Percentiles rank a stretch among this genome's conserved stretches.
Conservation (phyloP, 805 yeast genomes). For the Metschnikowia continentalis region DNA sequence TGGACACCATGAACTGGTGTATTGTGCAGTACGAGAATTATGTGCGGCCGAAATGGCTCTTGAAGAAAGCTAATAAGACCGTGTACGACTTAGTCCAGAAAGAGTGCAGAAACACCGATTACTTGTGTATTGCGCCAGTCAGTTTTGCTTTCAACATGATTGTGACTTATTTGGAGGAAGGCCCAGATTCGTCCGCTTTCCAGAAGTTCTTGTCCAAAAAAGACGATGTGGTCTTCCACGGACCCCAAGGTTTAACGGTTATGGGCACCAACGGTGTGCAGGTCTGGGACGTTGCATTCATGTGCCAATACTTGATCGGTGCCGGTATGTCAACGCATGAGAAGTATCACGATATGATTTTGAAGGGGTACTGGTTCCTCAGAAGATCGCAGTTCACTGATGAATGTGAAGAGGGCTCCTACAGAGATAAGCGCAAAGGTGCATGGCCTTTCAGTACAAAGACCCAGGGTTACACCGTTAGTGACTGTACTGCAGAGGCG, state of each 20-base stretch:
- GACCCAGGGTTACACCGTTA: conserved; percentile 92
- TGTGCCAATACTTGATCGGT: conserved; percentile 73
- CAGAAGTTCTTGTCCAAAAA: conserved; percentile 52
- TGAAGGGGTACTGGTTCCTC: conserved; percentile 65
- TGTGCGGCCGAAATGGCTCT: conserved; percentile 74
- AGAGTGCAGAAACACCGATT: conserved; percentile 74
- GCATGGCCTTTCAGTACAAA: conserved; percentile 97
- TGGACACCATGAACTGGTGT: conserved; percentile 58
- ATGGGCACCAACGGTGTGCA: conserved; percentile 98
- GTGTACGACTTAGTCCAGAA: conserved; percentile 64
- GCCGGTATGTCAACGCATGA: conserved; percentile 75
- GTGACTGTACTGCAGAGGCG: conserved; percentile 96
- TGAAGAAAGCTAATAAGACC: conserved; percentile 44
- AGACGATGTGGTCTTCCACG: conserved; percentile 75
- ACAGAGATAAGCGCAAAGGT: conserved; percentile 78
- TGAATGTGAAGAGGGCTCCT: conserved; percentile 72
- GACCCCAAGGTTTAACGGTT: conserved; percentile 85
- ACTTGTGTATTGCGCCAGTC: conserved; percentile 89
- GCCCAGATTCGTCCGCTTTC: conserved; percentile 60
- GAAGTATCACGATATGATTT: conserved; percentile 59
- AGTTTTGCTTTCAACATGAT: conserved; percentile 80
- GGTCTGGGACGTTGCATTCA: conserved; percentile 94
- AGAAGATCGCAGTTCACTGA: conserved; percentile 81
- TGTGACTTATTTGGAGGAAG: conserved; percentile 67
- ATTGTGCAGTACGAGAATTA: conserved; percentile 64